These are phyloP conservation scores for Solanum chilense DNA, from an alignment of 257 asterid genomes.

Conservation along the genomic window DNA sequence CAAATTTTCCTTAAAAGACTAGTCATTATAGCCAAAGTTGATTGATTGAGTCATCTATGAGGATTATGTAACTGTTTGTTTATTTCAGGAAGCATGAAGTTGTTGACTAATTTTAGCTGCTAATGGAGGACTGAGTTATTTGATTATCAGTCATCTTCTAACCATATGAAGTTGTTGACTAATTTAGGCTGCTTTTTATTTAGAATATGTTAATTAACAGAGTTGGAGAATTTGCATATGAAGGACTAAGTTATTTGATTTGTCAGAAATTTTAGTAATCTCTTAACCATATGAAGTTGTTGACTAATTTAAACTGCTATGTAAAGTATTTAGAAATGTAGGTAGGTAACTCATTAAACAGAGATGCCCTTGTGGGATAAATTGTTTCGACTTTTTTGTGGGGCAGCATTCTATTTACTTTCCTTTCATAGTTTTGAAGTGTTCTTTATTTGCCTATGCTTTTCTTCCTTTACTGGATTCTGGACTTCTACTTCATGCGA, in stretches of 20 bases:
- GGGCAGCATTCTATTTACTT: not conserved
- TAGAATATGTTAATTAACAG: not conserved
- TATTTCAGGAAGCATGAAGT: not conserved
- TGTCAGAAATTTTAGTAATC: not conserved
- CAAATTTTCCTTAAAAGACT: not conserved
- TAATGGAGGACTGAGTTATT: not conserved
- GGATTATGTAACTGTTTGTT: not conserved
- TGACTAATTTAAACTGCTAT: not conserved
- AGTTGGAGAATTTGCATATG: not conserved
- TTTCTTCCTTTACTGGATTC: not conserved
- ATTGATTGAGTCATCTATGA: not conserved
- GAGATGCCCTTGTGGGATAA: not conserved
- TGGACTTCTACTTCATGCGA: not conserved
- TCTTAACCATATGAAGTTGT: not conserved
- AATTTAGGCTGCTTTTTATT: not conserved
- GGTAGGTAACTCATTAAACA: not conserved
- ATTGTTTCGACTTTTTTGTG: not conserved
- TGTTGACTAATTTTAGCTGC: not conserved
- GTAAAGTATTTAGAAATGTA: not conserved
- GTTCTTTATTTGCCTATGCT: not conserved
- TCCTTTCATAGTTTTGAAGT: not conserved
- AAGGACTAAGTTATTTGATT: not conserved
- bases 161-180: not conserved
- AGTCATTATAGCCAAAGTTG: not conserved
- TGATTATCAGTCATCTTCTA: not conserved